Conservation (phyloP, 140 eudicot genomes). For the Anethum foeniculum region DNA sequence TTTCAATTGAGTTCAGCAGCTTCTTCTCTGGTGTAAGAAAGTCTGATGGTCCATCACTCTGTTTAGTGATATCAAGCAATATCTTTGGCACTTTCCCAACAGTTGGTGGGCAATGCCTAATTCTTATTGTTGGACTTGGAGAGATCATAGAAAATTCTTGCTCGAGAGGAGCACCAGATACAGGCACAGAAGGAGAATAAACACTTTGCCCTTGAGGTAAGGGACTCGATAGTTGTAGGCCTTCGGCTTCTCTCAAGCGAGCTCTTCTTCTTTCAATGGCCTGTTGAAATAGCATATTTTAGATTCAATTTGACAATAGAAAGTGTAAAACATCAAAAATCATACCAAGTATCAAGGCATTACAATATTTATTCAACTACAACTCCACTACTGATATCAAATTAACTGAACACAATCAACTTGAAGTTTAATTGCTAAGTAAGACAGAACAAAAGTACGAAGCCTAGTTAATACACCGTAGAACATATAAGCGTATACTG, state of each 20-base stretch:
- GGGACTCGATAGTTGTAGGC: conserved; percentile 36
- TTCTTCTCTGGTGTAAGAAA: conserved; percentile 61
- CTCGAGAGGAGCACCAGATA: conserved; percentile 58
- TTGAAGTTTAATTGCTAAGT: neutral
- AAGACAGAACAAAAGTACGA: neutral
- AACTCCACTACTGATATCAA: neutral
- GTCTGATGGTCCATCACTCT: conserved; percentile 31
- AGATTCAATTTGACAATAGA: neutral
- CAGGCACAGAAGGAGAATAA: conserved; percentile 24
- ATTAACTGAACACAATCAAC: neutral
- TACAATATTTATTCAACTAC: neutral
- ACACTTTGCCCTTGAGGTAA: conserved; percentile 18
- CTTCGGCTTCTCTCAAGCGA: conserved; percentile 42
- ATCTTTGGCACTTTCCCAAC: conserved; percentile 49
- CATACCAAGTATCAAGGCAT: neutral
- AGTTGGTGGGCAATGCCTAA: conserved; percentile 21
- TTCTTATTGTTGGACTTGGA: conserved; percentile 34
- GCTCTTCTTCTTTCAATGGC: conserved; percentile 59
- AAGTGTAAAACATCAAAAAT: neutral
- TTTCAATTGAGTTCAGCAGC: conserved; percentile 62
- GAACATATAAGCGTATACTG: neutral
- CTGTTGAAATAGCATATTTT: conserved; percentile 15
- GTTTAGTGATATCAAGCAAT: conserved; percentile 16
- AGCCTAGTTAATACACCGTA: neutral
- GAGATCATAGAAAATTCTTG: conserved; percentile 34